Evolutionary conservation across 2,329 filamentous ascomycete genomes (phyloP), one percentile per base, ranked within the genome.

Genomic region (Hypoxylon sp.): DNA sequence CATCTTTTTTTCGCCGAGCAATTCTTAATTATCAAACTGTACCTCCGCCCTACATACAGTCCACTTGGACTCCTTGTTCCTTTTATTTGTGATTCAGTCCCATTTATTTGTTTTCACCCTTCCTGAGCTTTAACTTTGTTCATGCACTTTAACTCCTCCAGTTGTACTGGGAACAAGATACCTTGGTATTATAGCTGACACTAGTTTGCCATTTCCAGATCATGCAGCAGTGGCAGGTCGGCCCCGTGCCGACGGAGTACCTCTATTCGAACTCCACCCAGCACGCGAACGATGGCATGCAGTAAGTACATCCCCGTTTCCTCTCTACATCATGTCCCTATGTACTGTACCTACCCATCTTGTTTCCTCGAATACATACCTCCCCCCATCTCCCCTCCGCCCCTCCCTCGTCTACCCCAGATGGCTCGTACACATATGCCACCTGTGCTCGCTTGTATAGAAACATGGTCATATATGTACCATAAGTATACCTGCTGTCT

Each of bases 171-270:
- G 60, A 59, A 61, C 59, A 63, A 65, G 56, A 61, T 32, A 58
- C 52, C 14, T 62, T 64, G 32, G 58, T 61, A 61, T 64, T 66
- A 50, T 72, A 72, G 68, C 74, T 76, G 62, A 77, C 74, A 65
- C 71, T 73, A 72, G 69, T 74, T 73, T 73, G 56, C 68, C 56
- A 68, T 67, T 70, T 70, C 66, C 74, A 86, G 84, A 83, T 78
- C 79, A 87, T 87, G 85, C 83, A 87, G 80, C 84, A 86, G 79
- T 87, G 85, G 85, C 83, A 86, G 78, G 83, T 87, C 77, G 84
- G 84, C 79, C 84, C 84, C 72, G 81, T 87, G 79, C 84, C 84
- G 80, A 84, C 86, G 78, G 85, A 86, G 11, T 53, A 53, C 80
- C 81, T 86, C 73, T 86, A 85, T 24, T 79, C 82, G 76, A 76